Evolutionary conservation across 208 protist genomes (phyloP).

Genomic region (Crithidia bombi): DNA sequence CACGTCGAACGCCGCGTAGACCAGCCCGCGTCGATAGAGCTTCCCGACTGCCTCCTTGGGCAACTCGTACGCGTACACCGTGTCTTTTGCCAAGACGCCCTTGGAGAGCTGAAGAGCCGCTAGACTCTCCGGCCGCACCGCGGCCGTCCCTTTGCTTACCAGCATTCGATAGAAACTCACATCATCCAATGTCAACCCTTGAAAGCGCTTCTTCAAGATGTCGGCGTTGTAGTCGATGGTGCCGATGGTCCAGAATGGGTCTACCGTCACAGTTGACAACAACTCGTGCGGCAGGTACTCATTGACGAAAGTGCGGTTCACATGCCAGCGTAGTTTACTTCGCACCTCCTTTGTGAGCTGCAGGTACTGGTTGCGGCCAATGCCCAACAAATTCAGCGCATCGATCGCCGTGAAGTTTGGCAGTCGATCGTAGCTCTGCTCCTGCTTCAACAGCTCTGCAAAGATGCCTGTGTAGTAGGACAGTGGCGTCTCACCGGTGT

Average conservation of each 20-base stretch:
- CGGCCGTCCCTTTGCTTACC: slow-evolving; percentile 33
- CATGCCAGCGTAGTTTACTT: slow-evolving; percentile 86
- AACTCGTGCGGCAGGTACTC: slow-evolving; percentile 68
- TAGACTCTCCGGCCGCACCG: slow-evolving; percentile 22
- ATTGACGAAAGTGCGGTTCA: slow-evolving; percentile 62
- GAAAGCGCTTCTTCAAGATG: slow-evolving; percentile 30
- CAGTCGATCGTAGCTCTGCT: slow-evolving; percentile 93
- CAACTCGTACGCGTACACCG: slow-evolving; percentile 61
- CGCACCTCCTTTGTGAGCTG: slow-evolving; percentile 95
- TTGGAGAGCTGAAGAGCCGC: slow-evolving; percentile 16
- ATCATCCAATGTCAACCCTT: slow-evolving; percentile 41
- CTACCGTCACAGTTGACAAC: slow-evolving; percentile 44
- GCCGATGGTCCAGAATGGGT: slow-evolving; percentile 64
- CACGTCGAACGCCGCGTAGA: slow-evolving; percentile 91
- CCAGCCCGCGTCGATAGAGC: slow-evolving; percentile 88
- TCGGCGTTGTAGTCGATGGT: slow-evolving; percentile 43
- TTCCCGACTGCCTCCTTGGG: slow-evolving; percentile 41
- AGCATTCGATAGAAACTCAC: slow-evolving; percentile 57
- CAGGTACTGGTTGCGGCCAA: slow-evolving; percentile 98
- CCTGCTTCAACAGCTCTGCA: slow-evolving; percentile 70
- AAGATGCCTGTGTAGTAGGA: slow-evolving; percentile 81
- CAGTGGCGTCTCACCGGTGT: slow-evolving; percentile 76
- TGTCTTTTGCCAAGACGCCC: slow-evolving; percentile 35
- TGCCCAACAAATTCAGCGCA: slow-evolving; percentile 92
- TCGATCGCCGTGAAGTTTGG: slow-evolving; percentile 98